Evolutionary conservation across 1,139 yeast species (phyloP), one percentile per base, ranked within the genome.

Genomic region (Saccharomycopsis phalli): DNA sequence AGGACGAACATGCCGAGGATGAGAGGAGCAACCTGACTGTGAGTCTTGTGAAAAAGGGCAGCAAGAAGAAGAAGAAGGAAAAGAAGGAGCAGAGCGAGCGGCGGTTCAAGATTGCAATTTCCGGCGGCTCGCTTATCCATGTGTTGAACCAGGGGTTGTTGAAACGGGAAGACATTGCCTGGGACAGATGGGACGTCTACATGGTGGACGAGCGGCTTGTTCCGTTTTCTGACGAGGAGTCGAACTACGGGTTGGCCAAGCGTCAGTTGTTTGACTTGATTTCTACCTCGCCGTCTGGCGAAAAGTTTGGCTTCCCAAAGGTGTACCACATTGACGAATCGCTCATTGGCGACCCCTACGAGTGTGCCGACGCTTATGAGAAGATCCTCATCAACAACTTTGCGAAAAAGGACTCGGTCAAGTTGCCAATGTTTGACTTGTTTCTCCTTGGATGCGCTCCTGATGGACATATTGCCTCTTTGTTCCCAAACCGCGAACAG

Each of bases 131-230:
- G 4, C 69, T 91, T 49, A 77, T 91, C 48, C 78, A 81, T 48
- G 94, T 88, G 40, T 68, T 91, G 44, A 75, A 82, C 49, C 88
- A 88, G 60, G 97, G 96, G 11, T 67, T 91, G 48, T 63, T 88
- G 44, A 68, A 71, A 32, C 70, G 94, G 53, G 69, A 71, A 37
- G 87, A 77, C 49, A 78, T 91, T 31, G 79, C 77, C 51, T 91
- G 97, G 97, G 81, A 76, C 42, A 81, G 79, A 57, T 91, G 98
- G 98, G 95, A 91, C 56, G 76, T 91, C 44, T 91, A 84, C 61
- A 88, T 91, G 65, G 95, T 96, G 17, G 98, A 91, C 61, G 98
- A 91, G 65, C 75, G 98, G 59, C 67, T 91, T 49, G 98, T 91
- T 36, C 94, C 95, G 37, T 83, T 87, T 53, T 80, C 73, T 42